These are phyloP conservation scores for Mycena latifolia DNA, from an alignment of 768 basidiomycete species.

Conservation along the genomic window DNA sequence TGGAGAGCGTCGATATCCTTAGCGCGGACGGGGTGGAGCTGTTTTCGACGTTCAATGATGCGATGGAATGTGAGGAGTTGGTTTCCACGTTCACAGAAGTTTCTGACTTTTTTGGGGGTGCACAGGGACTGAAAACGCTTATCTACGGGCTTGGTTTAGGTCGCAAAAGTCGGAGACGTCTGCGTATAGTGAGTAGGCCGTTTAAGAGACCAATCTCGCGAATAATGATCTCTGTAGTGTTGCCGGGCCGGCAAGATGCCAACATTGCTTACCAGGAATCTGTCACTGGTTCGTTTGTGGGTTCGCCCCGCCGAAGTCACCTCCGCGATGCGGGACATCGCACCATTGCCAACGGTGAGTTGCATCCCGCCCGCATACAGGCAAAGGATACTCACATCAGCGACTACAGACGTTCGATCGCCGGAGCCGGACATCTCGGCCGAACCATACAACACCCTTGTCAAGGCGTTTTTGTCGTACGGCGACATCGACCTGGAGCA, in stretches of 20 bases:
- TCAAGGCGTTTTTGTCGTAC: constrained; percentile 85
- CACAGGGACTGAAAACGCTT: constrained; percentile 94
- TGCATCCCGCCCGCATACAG: background rate
- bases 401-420: constrained; percentile 44
- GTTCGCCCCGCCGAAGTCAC: constrained; percentile 77
- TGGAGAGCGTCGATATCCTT: constrained; percentile 85
- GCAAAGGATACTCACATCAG: too few species aligned
- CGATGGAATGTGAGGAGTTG: constrained; percentile 83
- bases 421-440: constrained; percentile 47
- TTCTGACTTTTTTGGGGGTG: too few species aligned
- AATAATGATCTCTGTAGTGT: constrained; percentile 47
- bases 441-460: constrained; percentile 82
- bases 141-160: constrained; percentile 84
- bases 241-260: constrained; percentile 70
- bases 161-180: constrained; percentile 70
- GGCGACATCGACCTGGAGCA: constrained; percentile 66
- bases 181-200: constrained; percentile 55
- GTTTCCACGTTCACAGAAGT: background rate
- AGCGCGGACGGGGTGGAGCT: constrained; percentile 84
- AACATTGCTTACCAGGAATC: constrained; percentile 58
- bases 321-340: constrained; percentile 79
- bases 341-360: constrained; percentile 72
- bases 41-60: constrained; percentile 87
- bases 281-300: constrained; percentile 58
- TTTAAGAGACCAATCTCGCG: constrained; percentile 10